Base-by-base conservation (phyloP, 768 basidiomycete genomes). In the Leccinum ochraceum region DNA sequence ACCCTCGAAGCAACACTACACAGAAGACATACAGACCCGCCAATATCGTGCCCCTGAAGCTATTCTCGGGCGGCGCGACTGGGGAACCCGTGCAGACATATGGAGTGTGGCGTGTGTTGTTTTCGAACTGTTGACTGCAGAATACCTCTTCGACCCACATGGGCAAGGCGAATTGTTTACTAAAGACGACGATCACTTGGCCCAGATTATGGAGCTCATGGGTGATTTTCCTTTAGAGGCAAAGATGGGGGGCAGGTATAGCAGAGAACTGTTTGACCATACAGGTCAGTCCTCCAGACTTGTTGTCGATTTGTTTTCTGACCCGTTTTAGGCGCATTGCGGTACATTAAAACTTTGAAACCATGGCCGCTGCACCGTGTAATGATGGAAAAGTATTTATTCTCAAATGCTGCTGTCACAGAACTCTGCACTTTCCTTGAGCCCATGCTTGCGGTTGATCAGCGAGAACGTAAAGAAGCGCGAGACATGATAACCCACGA, bases 1-100 rank as follows among this genome's bases (percentile, higher is more conserved):
- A 37, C 94, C 93, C 16, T 88, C 91, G n/a, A 88, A 79, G 65
- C 86, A 87, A 67, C 94, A 96, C 72, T 97, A 86, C 72, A 96
- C 94, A 9, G 94, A 95, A 69, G 94, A 95, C 71, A 96, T 95
- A 65, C 95, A 96, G 77, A 97, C 94, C n/a, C 85, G 94, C 48
- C 94, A 96, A 71, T 97, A 97, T 73, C 89, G 94, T 62, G 85
- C 91, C 28, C 94, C 94, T n/a, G 94, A 97, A 74, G 94, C 93
- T 57, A 94, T 97, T 66, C 78, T 95, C 17, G 94, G 95, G 17
- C 85, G 87, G 57, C 84, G 83, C 37, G 90, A 92, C 66, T 97
- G 94, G 94, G 92, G 88, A 65, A 79, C 85, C 39, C 85, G 88
- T 57, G 93, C 85, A 49, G 94, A 97, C 75, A 84, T 95, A 22